Percentiles rank a stretch among this genome's conserved stretches.
These are phyloP conservation scores for Plantago major DNA, from an alignment of 257 asterid species.

Conservation along the genomic window DNA sequence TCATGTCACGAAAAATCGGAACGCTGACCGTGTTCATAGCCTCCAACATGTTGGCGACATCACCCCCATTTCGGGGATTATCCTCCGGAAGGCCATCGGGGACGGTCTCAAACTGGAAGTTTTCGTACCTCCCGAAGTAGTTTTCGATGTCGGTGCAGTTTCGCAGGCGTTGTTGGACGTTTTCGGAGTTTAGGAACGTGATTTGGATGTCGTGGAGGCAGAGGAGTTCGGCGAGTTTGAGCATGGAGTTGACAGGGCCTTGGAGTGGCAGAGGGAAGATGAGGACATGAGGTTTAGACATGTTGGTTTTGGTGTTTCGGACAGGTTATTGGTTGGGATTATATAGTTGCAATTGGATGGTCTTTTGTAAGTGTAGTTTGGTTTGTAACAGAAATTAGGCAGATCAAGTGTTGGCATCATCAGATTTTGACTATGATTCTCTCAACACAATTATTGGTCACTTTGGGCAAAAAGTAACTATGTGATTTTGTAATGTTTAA, in stretches of 20 bases:
- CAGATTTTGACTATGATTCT: neutral
- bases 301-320: neutral
- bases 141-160: slow-evolving; percentile 20
- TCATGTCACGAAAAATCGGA: slow-evolving; percentile 35
- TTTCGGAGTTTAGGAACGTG: slow-evolving; percentile 68
- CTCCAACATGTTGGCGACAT: slow-evolving; percentile 23
- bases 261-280: slow-evolving; percentile 64
- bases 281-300: slow-evolving; percentile 41
- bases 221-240: slow-evolving; percentile 47
- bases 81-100: slow-evolving; percentile 57
- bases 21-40: slow-evolving; percentile 31
- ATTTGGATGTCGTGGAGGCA: slow-evolving; percentile 31
- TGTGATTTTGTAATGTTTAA: too few relatives aligned
- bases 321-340: neutral
- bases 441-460: neutral
- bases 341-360: neutral
- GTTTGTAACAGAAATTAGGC: slow-evolving; percentile 2
- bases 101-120: slow-evolving; percentile 31
- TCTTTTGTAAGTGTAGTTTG: neutral
- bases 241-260: slow-evolving; percentile 57
- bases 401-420: neutral
- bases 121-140: slow-evolving; percentile 29
- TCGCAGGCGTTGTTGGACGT: slow-evolving; percentile 46
- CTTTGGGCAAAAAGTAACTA: too few relatives aligned
- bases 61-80: slow-evolving; percentile 32